Conservation (phyloP, 2,329 filamentous ascomycete genomes). For the Hymenoscyphus repandus region DNA sequence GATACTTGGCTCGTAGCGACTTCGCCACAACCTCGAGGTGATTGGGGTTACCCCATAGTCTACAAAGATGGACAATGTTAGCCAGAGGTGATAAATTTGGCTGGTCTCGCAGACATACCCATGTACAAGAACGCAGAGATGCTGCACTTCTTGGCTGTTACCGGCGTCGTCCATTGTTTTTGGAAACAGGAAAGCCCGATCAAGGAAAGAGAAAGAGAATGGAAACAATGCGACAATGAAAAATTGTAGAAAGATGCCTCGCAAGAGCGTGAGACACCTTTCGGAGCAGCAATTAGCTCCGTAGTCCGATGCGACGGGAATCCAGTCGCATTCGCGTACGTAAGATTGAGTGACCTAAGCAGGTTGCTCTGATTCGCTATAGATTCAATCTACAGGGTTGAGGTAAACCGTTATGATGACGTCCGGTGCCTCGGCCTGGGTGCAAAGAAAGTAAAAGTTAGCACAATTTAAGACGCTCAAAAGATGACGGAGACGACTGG, state of each 20-base stretch:
- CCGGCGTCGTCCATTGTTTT: slow-evolving; percentile 44
- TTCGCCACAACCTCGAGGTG: slow-evolving; percentile 67
- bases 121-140: slow-evolving; percentile 74
- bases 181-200: slow-evolving; percentile 33
- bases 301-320: not conserved
- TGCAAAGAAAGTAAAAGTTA: too few species aligned
- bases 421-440: too few species aligned
- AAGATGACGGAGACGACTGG: too few species aligned
- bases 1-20: slow-evolving; percentile 54
- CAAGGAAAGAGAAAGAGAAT: slow-evolving; percentile 32
- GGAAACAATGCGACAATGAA: slow-evolving; percentile 28
- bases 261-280: slow-evolving; percentile 35
- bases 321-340: too few species aligned
- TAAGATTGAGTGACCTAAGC: too few species aligned
- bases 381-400: too few species aligned
- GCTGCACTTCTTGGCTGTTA: slow-evolving; percentile 52
- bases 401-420: too few species aligned
- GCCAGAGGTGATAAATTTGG: not conserved
- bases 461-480: too few species aligned
- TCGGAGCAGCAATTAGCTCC: slow-evolving; percentile 19
- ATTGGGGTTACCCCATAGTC: slow-evolving; percentile 75
- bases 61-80: slow-evolving; percentile 16
- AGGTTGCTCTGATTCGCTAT: too few species aligned
- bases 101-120: slow-evolving; percentile 35
- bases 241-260: slow-evolving; percentile 34